Conservation (phyloP, 2,329 filamentous ascomycete species). For the Xylogone sp. region DNA sequence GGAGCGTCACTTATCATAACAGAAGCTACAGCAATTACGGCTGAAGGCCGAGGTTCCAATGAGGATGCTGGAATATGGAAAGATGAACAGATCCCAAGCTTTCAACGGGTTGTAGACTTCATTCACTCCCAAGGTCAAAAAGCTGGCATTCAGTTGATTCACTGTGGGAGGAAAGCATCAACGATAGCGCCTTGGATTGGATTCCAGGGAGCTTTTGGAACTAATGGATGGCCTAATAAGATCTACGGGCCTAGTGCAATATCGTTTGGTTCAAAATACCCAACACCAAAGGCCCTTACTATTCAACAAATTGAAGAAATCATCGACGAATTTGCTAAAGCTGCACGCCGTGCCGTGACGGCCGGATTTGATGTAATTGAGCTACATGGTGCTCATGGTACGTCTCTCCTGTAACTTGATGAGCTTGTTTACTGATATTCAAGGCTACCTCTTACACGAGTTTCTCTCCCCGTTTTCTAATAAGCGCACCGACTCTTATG, state of each 20-base stretch:
- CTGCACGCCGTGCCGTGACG: conserved; percentile 57
- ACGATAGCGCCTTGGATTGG: conserved; percentile 27
- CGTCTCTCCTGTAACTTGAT: background rate
- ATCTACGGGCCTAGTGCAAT: conserved; percentile 50
- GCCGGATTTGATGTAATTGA: conserved; percentile 54
- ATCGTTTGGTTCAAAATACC: conserved; percentile 34
- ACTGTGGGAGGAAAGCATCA: conserved; percentile 48
- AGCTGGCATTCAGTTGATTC: conserved; percentile 63
- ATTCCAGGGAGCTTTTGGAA: background rate
- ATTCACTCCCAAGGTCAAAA: conserved; percentile 50
- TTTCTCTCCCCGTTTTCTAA: conserved; percentile 26
- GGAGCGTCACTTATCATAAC: conserved; percentile 13
- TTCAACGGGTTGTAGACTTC: conserved; percentile 30
- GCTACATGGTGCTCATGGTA: conserved; percentile 25
- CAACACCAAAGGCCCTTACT: conserved; percentile 48
- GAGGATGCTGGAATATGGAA: conserved; percentile 20
- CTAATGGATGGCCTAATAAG: conserved; percentile 29
- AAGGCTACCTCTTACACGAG: conserved; percentile 27
- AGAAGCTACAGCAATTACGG: conserved; percentile 16
- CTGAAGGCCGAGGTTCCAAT: conserved; percentile 13
- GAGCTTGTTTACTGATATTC: background rate
- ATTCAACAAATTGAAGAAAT: conserved; percentile 51
- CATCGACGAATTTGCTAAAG: conserved; percentile 58
- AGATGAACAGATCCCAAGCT: conserved; percentile 24
- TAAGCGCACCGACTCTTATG: conserved; percentile 26